Evolutionary conservation across 345 rosid genomes (phyloP), one percentile per base, ranked within the genome.

Genomic region (Rhodamnia argentea): DNA sequence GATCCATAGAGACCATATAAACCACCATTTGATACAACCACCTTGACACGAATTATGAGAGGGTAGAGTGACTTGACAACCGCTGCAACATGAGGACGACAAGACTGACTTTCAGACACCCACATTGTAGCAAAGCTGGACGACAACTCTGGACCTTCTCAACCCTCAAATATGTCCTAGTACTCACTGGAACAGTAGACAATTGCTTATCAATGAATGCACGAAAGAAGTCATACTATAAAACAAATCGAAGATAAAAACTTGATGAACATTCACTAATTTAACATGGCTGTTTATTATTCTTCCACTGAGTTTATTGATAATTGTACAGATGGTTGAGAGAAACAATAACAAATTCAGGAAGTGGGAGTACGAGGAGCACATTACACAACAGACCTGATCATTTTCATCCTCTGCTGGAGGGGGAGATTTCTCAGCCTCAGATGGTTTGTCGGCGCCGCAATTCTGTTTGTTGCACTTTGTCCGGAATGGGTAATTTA

Each of bases 101-200:
- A 96, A 92, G 95, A 97, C 98, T 91, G 98, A 97, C 99, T 95
- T 92, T 94, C 94, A 90, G 92, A 95, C 93, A 92, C 97, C 98
- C 92, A 94, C 90, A 92, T 86, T 70, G 81, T 91, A 94, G 96
- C 95, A 92, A 90, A 42, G 95, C 97, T 92, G 94, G 98, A 92
- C 88, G 96, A 97, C 95, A 91, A 94, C 96, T 90, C 91, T 91
- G 93, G 95, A 96, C 95, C 98, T 93, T 94, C 95, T 91, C 98
- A 94, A 94, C 94, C 98, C 98, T 91, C 98, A 96, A 91, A 95
- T 90, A 97, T 92, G 98, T 92, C 98, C 96, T 95, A 97, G 96
- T 86, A 97, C 99, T 98, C 99, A 98, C 99, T 98, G 99, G 99
- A 98, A 95, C 98, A 95, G 93, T 93, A 96, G 94, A 96, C 89